Evolutionary conservation across 1,284 basidiomycete genomes (phyloP).

Genomic region (Malassezia equina): DNA sequence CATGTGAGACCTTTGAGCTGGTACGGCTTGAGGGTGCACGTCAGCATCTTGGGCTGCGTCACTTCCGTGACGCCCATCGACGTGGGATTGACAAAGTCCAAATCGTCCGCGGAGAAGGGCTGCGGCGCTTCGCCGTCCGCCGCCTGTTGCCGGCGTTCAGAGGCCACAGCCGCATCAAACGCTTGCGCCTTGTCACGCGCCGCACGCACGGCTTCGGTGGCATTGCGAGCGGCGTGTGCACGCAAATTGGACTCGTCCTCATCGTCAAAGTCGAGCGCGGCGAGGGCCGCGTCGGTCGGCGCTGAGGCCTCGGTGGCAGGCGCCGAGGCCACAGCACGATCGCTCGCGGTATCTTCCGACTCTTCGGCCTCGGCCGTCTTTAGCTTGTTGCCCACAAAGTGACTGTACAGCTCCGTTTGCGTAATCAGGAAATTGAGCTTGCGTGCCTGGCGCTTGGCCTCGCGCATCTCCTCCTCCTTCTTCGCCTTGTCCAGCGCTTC

Average conservation of each 20-base stretch:
- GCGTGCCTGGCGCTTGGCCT: constrained; percentile 84
- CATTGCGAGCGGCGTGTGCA: constrained; percentile 76
- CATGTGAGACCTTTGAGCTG: constrained; percentile 97
- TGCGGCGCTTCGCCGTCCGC: constrained; percentile 35
- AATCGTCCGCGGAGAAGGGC: constrained; percentile 61
- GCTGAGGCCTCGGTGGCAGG: constrained; percentile 51
- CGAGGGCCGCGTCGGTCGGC: constrained; percentile 55
- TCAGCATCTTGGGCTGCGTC: constrained; percentile 88
- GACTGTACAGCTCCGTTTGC: constrained; percentile 96
- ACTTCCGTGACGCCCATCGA: constrained; percentile 71
- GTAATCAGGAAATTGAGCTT: constrained; percentile 99
- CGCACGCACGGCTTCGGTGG: constrained; percentile 74
- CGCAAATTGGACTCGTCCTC: constrained; percentile 85
- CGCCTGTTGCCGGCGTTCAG: constrained; percentile 54
- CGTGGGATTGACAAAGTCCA: constrained; percentile 98
- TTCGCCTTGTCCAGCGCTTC: constrained; percentile 54
- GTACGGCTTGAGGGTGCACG: constrained; percentile 94
- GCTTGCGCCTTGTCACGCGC: constrained; percentile 70
- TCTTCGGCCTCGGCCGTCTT: constrained; percentile 90
- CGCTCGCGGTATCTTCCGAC: constrained; percentile 53
- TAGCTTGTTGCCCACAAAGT: constrained; percentile 97
- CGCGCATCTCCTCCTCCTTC: constrained; percentile 90
- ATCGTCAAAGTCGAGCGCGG: constrained; percentile 87
- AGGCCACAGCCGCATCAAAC: constrained; percentile 71
- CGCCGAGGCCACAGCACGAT: constrained; percentile 15